Evolutionary conservation across 225 moss, liverwort and hornwort genomes (phyloP), one percentile per base, ranked within the genome.

Genomic region (Polytrichum commune): DNA sequence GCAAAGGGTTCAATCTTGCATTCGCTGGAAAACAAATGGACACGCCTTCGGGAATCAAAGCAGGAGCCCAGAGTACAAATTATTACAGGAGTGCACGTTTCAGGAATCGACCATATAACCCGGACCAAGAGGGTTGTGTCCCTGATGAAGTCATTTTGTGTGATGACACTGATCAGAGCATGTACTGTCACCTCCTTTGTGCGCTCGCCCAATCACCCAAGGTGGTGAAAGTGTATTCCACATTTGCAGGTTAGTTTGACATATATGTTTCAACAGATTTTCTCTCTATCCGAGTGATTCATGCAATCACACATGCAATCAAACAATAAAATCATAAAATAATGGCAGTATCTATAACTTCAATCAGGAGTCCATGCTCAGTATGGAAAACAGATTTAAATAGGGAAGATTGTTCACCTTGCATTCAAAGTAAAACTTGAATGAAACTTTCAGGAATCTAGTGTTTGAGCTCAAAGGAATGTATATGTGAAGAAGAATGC

Each of bases 101-200:
- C 69, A 55, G 27, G 30, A 5, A 76, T 8, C 74, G 87, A 60
- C 78, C 78, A 5, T 73, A 76, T 46, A 78, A 76, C 70, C 75
- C 80, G 1, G 33, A 78, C 5, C 46, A 46, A 46, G 78, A 76
- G 72, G 62, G 10, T 10, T 77, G 81, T 18, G 85, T 83, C 73
- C 89, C 89, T 7, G 72, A 81, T 53, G 81, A 64, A 55, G 77
- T 84, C 6, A 69, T 72, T 10, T 69, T 70, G 25, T 70, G 75
- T 62, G 4, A 75, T 66, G 76, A 88, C 77, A 55, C 72, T 63
- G 66, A 72, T 60, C 75, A 89, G 83, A 83, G 83, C 25, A 82
- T 88, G 83, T 96, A 96, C 54, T 92, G 96, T 73, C 93, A 96
- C 68, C 58, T 92, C 27, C 76, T 96, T 23, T 81, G 92, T 53